Base-by-base conservation (phyloP, 495 filamentous ascomycete species). In the Xylaria cubensis region DNA sequence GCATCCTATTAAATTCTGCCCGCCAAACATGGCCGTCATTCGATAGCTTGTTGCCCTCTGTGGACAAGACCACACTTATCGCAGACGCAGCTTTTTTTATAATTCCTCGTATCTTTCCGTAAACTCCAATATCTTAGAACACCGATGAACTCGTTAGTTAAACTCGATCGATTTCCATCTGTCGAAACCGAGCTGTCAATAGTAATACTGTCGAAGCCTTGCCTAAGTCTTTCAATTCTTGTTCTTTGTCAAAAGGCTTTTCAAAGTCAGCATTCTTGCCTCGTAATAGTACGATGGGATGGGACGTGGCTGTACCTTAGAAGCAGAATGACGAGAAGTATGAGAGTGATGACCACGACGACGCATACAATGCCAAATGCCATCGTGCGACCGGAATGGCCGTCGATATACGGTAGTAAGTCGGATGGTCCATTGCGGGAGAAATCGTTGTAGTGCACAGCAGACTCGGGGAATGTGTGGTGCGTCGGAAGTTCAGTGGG, bases 1-100 rank as follows among this genome's bases (percentile, higher is more conserved):
- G 84, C 41, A 82, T 88, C 19, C 82, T 84, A 26, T 80, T 74
- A 86, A 84, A 9, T 82, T 82, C 46, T 80, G 88, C 24, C 86
- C 86, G 17, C 74, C 79, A 9, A 82, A 84, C 34, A 78, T 79
- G 3, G 76, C 74, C 36, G 75, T 77, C 42, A 73, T 85, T 4
- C 74, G 79, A 46, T 81, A 81, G n/a, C 70, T 84, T n/a, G 83
- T 85, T 4, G 79, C 76, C 8, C 61, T 84, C 13, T 42, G 17
- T 29, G 34, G 4, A 61, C 6, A 61, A 39, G n/a, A 8, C 34
- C 32, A 19, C 34, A 13, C 39, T 59, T 3, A 19, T 59, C 29
- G 15, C 32, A 59, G 56, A 56, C 15, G 24, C 26, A n/a, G 10
- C 53, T 56, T 32, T 15, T 13, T 59, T 36, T 21, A 21, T n/a